Percentiles rank a stretch among this genome's conserved stretches.
These are phyloP conservation scores for Neurospora africana DNA, from an alignment of 495 filamentous ascomycete species.

Conservation along the genomic window DNA sequence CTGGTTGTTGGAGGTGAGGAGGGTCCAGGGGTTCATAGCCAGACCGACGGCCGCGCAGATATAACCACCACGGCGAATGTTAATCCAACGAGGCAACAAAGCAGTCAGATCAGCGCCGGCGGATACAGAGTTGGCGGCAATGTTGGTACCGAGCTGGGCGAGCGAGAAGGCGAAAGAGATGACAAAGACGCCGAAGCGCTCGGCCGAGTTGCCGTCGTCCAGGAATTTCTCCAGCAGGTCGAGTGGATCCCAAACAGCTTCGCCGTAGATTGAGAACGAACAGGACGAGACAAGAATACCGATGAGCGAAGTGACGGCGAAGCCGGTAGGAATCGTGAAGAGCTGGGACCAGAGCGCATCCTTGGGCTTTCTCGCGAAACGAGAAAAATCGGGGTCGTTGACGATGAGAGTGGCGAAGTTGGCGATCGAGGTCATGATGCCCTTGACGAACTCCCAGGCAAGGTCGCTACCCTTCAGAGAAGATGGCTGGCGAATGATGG, in stretches of 20 bases:
- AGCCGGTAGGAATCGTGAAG: constrained; percentile 75
- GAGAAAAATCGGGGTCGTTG: constrained; percentile 77
- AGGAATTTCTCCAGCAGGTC: constrained; percentile 66
- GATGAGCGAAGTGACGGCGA: constrained; percentile 84
- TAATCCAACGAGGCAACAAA: constrained; percentile 74
- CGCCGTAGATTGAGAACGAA: constrained; percentile 63
- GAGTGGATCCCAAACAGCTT: constrained; percentile 82
- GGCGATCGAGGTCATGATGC: constrained; percentile 80
- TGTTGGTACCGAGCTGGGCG: constrained; percentile 87
- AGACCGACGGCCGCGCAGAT: constrained; percentile 76
- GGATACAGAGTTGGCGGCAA: constrained; percentile 83
- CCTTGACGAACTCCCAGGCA: constrained; percentile 72
- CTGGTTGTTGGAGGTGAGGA: constrained; percentile 67
- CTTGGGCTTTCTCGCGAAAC: constrained; percentile 69
- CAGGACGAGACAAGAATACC: constrained; percentile 89
- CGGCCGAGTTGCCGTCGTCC: constrained; percentile 56
- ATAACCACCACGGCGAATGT: constrained; percentile 84
- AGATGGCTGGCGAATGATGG: constrained; percentile 65
- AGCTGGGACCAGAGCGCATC: constrained; percentile 88
- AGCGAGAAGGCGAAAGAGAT: constrained; percentile 74
- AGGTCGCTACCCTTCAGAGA: constrained; percentile 56
- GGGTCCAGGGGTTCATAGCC: constrained; percentile 82
- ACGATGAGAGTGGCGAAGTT: constrained; percentile 87
- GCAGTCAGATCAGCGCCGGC: constrained; percentile 89
- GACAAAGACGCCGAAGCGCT: constrained; percentile 83